These are phyloP conservation scores for Streptanthus diversifolius DNA, from an alignment of 345 rosid species.

Conservation along the genomic window DNA sequence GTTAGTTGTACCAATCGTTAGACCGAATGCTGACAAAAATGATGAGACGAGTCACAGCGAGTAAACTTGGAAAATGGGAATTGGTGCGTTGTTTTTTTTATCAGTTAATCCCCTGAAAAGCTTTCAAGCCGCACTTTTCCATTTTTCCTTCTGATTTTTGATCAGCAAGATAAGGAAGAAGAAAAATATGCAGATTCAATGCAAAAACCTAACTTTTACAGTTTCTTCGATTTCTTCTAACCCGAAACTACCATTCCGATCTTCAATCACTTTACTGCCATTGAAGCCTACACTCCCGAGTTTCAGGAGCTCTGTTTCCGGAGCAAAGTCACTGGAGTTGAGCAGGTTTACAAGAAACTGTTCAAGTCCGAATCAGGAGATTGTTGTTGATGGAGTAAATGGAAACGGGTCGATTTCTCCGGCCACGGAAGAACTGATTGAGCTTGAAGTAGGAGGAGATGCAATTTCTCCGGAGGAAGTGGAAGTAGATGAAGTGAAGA, in stretches of 20 bases:
- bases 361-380: conserved; percentile 34
- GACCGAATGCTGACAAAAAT: conserved; percentile 1
- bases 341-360: conserved; percentile 29
- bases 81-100: conserved; percentile 9
- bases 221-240: conserved; percentile 30
- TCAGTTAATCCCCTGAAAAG: conserved; percentile 9
- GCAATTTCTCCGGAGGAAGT: conserved; percentile 8
- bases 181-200: conserved; percentile 36
- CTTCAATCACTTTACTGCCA: conserved; percentile 21
- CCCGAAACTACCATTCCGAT: conserved; percentile 27
- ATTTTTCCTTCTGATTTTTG: neutral
- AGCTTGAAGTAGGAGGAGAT: conserved; percentile 6
- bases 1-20: neutral
- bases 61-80: neutral
- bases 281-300: conserved; percentile 17
- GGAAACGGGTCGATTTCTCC: conserved; percentile 10
- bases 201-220: conserved; percentile 35
- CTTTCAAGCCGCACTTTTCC: conserved; percentile 12
- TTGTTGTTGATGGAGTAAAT: conserved; percentile 24
- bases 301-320: conserved; percentile 25
- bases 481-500: conserved; percentile 22
- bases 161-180: neutral
- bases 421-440: conserved; percentile 14
- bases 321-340: conserved; percentile 10
- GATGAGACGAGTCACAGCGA: neutral